Evolutionary conservation across 2,329 filamentous ascomycete genomes (phyloP), one percentile per base, ranked within the genome.

Genomic region (Colletotrichum coccodes): DNA sequence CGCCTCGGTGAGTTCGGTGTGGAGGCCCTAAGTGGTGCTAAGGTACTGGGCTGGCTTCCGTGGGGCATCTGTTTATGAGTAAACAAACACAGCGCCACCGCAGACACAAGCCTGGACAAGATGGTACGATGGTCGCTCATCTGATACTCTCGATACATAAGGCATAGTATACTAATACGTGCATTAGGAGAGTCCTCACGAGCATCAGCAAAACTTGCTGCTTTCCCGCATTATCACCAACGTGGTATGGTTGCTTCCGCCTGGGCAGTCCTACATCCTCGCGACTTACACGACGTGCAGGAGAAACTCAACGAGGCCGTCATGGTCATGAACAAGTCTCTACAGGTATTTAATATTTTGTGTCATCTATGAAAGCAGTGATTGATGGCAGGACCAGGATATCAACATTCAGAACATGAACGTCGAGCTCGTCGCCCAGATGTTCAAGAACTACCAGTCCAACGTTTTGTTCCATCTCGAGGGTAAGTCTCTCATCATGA

Each of bases 361-460:
- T 14, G 4, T 46, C 32, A 44, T 11, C 1, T 4, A 16, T 16
- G 28, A 4, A 1, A 30, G 34, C 32, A 26, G 9, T 60, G 34
- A 1, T 18, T 54, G 34, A 54, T 28, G 28, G 14, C 11, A 12
- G 11, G 7, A 23, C 4, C 74, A 97, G 93, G 95, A 98, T 73
- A 98, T 98, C 86, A 98, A 98, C 77, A 91, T 98, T 64, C 93
- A 97, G 76, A 99, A 98, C 80, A 98, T 98, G 94, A 97, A 99
- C 77, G 94, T 98, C 40, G 96, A 98, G 82, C 87, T 98, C 3
- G 96, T 98, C 6, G 95, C 95, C 1, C 95, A 98, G 78, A 99
- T 99, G 96, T 99, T 98, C 86, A 98, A 98, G 84, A 99, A 98
- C 82, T 99, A 99, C 79, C 95, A 98, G 80, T 97, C 94, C 12